Conservation (phyloP, 2,329 filamentous ascomycete species). For the Rasamsonia emersonii region DNA sequence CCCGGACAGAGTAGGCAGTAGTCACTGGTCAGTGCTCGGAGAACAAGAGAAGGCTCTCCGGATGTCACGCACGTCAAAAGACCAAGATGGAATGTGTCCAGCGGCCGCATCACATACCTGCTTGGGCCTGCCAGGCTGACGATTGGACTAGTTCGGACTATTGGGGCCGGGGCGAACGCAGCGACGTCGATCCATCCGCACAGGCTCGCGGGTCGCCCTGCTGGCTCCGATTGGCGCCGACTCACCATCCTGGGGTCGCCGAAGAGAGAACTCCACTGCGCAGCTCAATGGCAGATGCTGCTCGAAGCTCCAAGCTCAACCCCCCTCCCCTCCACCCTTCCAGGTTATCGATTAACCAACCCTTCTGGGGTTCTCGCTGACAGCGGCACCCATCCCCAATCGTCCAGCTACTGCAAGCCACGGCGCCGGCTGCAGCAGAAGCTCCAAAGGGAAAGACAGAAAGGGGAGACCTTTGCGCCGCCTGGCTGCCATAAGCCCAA, state of each 20-base stretch:
- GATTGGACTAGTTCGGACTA: conserved; percentile 7
- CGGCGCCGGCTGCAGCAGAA: conserved; percentile 12
- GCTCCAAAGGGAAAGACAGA: conserved; percentile 10
- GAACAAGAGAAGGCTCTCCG: too few species aligned
- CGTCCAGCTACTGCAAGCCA: conserved; percentile 25
- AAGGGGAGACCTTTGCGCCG: conserved; percentile 3
- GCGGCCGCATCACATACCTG: too few species aligned
- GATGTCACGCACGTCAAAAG: too few species aligned
- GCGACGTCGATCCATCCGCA: conserved; percentile 7
- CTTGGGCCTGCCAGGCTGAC: too few species aligned
- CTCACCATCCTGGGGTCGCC: conserved; percentile 3
- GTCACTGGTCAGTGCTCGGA: too few species aligned
- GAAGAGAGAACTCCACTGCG: conserved; percentile 8
- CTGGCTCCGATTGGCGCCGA: conserved; percentile 19
- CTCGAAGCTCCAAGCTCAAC: conserved; percentile 1
- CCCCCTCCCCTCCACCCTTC: conserved; percentile 10
- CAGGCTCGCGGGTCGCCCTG: conserved; percentile 1
- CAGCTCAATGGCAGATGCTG: conserved; percentile 3
- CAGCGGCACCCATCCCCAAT: conserved; percentile 18
- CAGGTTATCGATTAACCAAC: conserved; percentile 10
- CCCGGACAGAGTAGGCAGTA: too few species aligned
- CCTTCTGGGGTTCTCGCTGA: conserved; percentile 18
- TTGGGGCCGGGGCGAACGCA: conserved; percentile 7
- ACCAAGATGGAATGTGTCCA: too few species aligned
- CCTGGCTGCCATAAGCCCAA: conserved; percentile 4